A percentile compares a stretch with the other conserved stretches of the same genome.
Evolutionary conservation across 164 flowering plant genomes (phyloP).

Genomic region (Berberis vulgaris): DNA sequence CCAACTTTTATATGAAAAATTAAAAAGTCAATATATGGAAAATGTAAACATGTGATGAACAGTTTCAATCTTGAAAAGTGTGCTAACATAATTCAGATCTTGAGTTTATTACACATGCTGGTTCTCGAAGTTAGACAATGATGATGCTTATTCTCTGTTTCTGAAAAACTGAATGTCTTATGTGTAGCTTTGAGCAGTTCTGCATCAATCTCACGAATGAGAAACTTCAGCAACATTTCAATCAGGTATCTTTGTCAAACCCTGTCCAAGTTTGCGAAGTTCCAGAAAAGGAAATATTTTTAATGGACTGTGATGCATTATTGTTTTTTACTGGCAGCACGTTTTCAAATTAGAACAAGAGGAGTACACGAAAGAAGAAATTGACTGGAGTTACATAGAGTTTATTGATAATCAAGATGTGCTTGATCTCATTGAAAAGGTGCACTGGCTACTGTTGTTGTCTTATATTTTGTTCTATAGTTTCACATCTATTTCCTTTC

Average conservation of each 20-base stretch:
- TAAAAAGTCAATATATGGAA: too few relatives aligned
- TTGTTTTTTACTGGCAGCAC: constrained; percentile 44
- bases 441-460: constrained; percentile 12
- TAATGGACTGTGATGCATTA: constrained; percentile 1
- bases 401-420: constrained; percentile 95
- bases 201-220: constrained; percentile 99
- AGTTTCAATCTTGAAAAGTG: too few relatives aligned
- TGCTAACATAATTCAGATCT: background rate
- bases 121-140: background rate
- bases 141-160: background rate
- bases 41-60: too few relatives aligned
- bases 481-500: background rate
- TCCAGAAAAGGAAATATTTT: background rate
- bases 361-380: constrained; percentile 95
- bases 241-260: constrained; percentile 63
- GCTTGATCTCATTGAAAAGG: constrained; percentile 97
- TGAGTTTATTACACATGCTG: background rate
- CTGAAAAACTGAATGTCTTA: background rate
- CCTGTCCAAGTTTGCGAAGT: background rate
- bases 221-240: constrained; percentile 98
- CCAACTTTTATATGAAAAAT: too few relatives aligned
- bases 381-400: constrained; percentile 97
- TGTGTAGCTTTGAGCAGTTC: constrained; percentile 94
- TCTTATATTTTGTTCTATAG: background rate
- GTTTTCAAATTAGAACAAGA: constrained; percentile 99